phyloP scores from a whole-genome alignment of 768 basidiomycete species.

The Mycena latifolia region DNA sequence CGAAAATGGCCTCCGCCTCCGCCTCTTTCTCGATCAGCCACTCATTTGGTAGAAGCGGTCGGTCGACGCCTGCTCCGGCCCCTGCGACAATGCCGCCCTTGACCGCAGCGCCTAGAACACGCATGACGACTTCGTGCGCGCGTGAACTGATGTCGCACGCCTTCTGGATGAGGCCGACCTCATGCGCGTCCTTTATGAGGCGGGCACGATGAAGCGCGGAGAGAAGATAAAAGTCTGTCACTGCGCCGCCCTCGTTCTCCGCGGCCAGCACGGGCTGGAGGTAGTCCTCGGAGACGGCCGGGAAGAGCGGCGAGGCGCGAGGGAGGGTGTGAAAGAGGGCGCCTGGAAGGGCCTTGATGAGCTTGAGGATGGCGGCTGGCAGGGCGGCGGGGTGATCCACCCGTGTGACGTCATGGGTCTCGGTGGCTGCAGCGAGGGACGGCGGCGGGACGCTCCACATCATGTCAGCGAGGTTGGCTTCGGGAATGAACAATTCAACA shows the following conservation, averaged over 20 bases:
- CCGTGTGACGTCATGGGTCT: constrained; percentile 71
- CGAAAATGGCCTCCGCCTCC: constrained; percentile 95
- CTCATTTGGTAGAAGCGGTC: constrained; percentile 76
- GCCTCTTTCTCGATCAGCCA: constrained; percentile 95
- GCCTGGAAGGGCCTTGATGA: constrained; percentile 61
- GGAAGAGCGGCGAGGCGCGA: constrained; percentile 62
- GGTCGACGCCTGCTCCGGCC: constrained; percentile 56
- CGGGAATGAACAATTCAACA: constrained; percentile 82
- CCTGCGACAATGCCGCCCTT: constrained; percentile 64
- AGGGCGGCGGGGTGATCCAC: constrained; percentile 66
- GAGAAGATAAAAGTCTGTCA: constrained; percentile 76
- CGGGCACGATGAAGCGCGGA: constrained; percentile 85
- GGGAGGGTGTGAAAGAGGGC: constrained; percentile 79
- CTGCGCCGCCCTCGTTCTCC: constrained; percentile 48
- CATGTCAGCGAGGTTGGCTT: constrained; percentile 76
- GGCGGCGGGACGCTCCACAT: constrained; percentile 94
- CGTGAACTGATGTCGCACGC: constrained; percentile 91
- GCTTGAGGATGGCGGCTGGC: constrained; percentile 56
- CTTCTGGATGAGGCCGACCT: constrained; percentile 79
- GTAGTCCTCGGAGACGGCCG: constrained; percentile 59
- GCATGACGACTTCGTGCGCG: constrained; percentile 94
- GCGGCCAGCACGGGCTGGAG: constrained; percentile 49
- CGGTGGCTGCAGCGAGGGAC: constrained; percentile 61
- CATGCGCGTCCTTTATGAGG: constrained; percentile 79
- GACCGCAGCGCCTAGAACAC: constrained; percentile 84